A percentile compares a stretch with the other conserved stretches of the same genome.
Conservation (phyloP, 257 asterid genomes). For the Mitragyna speciosa region DNA sequence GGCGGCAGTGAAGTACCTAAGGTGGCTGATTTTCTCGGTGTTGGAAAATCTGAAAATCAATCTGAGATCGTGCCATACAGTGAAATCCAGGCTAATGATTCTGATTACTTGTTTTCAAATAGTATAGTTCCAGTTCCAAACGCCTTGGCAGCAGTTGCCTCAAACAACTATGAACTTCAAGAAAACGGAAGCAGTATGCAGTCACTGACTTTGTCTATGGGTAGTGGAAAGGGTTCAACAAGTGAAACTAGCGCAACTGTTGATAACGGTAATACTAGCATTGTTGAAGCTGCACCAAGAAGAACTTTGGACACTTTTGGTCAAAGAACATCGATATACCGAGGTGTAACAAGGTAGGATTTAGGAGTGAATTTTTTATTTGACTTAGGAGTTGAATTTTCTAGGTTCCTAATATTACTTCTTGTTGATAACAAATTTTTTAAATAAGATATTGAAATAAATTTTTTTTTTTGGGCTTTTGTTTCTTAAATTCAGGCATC, state of each 20-base stretch:
- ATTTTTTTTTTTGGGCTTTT: background rate
- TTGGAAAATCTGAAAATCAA: slow-evolving; percentile 47
- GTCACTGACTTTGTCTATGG: slow-evolving; percentile 75
- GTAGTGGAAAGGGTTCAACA: slow-evolving; percentile 61
- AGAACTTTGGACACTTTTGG: slow-evolving; percentile 82
- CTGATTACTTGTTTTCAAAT: slow-evolving; percentile 51
- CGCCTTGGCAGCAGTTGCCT: slow-evolving; percentile 25
- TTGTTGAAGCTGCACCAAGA: slow-evolving; percentile 69
- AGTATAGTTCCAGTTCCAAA: slow-evolving; percentile 44
- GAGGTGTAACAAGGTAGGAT: slow-evolving; percentile 86
- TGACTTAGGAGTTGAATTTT: background rate
- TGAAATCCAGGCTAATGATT: slow-evolving; percentile 48
- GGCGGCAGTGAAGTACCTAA: slow-evolving; percentile 58
- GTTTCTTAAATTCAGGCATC: slow-evolving; percentile 37
- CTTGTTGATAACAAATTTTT: background rate
- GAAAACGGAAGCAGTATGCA: slow-evolving; percentile 61
- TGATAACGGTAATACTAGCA: slow-evolving; percentile 46
- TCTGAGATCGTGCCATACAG: slow-evolving; percentile 50
- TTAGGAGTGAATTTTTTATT: background rate
- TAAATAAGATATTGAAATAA: background rate
- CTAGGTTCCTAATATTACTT: background rate
- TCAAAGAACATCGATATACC: slow-evolving; percentile 88
- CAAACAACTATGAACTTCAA: slow-evolving; percentile 38
- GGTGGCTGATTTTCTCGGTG: slow-evolving; percentile 81
- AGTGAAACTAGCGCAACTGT: slow-evolving; percentile 43